Percentiles rank a stretch among this genome's conserved stretches.
Evolutionary conservation across 257 asterid genomes (phyloP).

Genomic region (Lycium barbarum): DNA sequence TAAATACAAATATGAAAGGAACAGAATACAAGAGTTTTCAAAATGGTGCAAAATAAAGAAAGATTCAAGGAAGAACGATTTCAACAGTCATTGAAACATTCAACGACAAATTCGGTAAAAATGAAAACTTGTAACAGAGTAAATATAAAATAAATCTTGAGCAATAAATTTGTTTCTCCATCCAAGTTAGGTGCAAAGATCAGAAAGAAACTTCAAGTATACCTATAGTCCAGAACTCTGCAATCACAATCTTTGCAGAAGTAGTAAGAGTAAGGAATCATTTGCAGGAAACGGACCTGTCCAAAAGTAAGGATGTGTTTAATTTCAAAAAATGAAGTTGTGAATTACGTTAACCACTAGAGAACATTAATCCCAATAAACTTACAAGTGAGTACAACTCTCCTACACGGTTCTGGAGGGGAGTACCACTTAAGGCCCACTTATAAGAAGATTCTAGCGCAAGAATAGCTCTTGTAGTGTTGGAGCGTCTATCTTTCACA

Average conservation of each 20-base stretch:
- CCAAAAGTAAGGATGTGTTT: constrained; percentile 31
- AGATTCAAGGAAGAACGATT: constrained; percentile 14
- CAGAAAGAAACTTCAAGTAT: constrained; percentile 33
- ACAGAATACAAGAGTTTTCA: constrained; percentile 30
- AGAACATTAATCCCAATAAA: constrained; percentile 27
- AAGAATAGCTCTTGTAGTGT: constrained; percentile 86
- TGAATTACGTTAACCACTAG: background rate
- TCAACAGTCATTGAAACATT: constrained; percentile 9
- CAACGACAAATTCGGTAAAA: background rate
- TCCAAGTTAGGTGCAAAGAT: background rate
- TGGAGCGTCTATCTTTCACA: constrained; percentile 83
- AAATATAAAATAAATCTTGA: constrained; percentile 10
- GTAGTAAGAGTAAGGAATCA: constrained; percentile 83
- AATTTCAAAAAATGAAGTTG: constrained; percentile 17
- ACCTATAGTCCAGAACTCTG: constrained; percentile 85
- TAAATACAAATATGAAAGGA: constrained; percentile 28
- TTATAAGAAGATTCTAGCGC: constrained; percentile 75
- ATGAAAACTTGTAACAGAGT: background rate
- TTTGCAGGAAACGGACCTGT: constrained; percentile 93
- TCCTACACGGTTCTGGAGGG: constrained; percentile 97
- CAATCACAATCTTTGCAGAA: constrained; percentile 98
- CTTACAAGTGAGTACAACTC: constrained; percentile 98
- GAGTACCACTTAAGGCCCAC: constrained; percentile 99
- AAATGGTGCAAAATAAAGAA: constrained; percentile 1
- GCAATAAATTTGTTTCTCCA: background rate